Percentiles rank a stretch among this genome's conserved stretches.
Evolutionary conservation across 768 basidiomycete genomes (phyloP).

Genomic region (Termitomyces sp.): DNA sequence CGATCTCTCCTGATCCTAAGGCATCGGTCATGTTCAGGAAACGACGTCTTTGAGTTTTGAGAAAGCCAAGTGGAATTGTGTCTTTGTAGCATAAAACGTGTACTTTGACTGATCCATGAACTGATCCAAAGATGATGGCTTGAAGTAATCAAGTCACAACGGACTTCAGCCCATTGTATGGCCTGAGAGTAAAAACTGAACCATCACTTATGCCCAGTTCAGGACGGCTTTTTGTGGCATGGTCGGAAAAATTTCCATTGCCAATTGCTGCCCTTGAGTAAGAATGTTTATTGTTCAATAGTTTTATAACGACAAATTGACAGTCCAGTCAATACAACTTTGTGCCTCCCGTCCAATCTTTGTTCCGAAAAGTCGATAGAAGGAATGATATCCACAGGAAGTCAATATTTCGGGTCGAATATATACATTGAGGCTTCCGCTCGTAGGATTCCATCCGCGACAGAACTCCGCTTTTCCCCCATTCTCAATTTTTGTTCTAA

Average conservation of each 20-base stretch:
- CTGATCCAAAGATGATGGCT: no score
- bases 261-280: not conserved
- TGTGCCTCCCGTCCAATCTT: not conserved
- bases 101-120: no score
- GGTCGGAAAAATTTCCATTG: not conserved
- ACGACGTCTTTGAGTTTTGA: not conserved
- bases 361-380: not conserved
- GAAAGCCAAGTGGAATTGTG: not conserved
- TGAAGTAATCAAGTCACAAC: no score
- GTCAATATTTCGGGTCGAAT: no score
- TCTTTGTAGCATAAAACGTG: not conserved
- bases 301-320: no score
- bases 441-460: slow-evolving; percentile 1
- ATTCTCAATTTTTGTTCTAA: slow-evolving; percentile 4
- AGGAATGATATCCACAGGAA: not conserved
- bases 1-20: slow-evolving; percentile 1
- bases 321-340: not conserved
- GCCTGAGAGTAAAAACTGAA: no score
- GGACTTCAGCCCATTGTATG: no score
- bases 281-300: not conserved
- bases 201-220: not conserved
- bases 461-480: slow-evolving; percentile 1
- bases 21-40: slow-evolving; percentile 12
- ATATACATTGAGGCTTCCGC: not conserved
- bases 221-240: not conserved